A percentile compares a stretch with the other conserved stretches of the same genome.
phyloP scores from a whole-genome alignment of 2,329 filamentous ascomycete species.

The Leptographium radiaticola region DNA sequence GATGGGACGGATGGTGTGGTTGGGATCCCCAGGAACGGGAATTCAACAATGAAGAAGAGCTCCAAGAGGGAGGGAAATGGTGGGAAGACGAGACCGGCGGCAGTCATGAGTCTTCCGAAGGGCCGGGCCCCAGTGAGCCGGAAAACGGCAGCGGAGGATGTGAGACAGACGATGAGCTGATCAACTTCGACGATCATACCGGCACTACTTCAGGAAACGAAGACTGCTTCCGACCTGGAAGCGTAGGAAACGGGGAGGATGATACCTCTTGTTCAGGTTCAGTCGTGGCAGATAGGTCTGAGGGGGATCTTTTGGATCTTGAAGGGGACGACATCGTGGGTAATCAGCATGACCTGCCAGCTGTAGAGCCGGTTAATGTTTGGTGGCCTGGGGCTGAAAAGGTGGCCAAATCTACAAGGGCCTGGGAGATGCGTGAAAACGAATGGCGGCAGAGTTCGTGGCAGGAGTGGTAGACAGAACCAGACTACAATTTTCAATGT shows the following conservation, averaged over 20 bases:
- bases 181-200: neutral
- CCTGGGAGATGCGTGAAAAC: neutral
- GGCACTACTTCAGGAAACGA: neutral
- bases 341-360: neutral
- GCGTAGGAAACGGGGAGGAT: neutral
- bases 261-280: neutral
- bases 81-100: neutral
- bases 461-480: neutral
- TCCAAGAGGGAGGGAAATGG: neutral
- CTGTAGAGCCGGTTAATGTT: neutral
- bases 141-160: neutral
- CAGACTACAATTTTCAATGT: no score
- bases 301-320: neutral
- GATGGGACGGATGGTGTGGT: constrained; percentile 8
- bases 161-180: neutral
- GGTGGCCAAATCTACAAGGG: neutral
- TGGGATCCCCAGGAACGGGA: constrained; percentile 3
- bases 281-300: neutral
- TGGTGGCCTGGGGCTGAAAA: neutral
- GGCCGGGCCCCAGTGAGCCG: neutral
- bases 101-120: neutral
- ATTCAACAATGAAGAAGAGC: neutral
- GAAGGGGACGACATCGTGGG: neutral
- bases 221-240: neutral
- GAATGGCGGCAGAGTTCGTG: neutral